Percentiles rank a stretch among this genome's conserved stretches.
Conservation (phyloP, 192 early-diverging fungal genomes). For the Geosiphon pyriformis region DNA sequence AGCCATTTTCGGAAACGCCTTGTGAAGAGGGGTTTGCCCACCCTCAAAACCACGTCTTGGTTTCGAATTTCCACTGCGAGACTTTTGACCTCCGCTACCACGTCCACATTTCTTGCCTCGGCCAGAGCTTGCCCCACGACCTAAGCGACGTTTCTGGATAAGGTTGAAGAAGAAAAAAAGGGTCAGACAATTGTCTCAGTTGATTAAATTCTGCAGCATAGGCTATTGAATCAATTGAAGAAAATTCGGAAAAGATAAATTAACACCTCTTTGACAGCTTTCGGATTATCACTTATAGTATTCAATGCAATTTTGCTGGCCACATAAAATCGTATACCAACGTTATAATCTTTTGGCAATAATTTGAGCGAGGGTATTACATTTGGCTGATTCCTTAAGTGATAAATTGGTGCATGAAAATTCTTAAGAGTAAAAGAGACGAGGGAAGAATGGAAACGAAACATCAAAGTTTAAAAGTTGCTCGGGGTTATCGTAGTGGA, state of each 20-base stretch:
- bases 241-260: too few species aligned
- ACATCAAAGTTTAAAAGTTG: too few species aligned
- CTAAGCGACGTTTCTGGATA: conserved; percentile 44
- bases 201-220: neutral
- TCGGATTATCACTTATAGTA: conserved; percentile 12
- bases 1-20: conserved; percentile 73
- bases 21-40: conserved; percentile 82
- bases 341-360: too few species aligned
- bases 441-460: too few species aligned
- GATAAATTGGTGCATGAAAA: too few species aligned
- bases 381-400: too few species aligned
- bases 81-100: conserved; percentile 88
- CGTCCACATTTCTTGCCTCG: conserved; percentile 86
- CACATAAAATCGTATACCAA: too few species aligned
- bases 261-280: conserved; percentile 9
- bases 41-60: conserved; percentile 87
- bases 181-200: neutral
- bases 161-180: neutral
- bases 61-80: conserved; percentile 67
- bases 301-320: neutral
- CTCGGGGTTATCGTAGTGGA: too few species aligned
- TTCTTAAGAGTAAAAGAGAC: too few species aligned
- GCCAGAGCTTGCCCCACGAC: conserved; percentile 81
- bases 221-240: neutral
- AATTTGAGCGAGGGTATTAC: too few species aligned